phyloP scores from a whole-genome alignment of 495 filamentous ascomycete genomes.

The Endocarpon pusillum region DNA sequence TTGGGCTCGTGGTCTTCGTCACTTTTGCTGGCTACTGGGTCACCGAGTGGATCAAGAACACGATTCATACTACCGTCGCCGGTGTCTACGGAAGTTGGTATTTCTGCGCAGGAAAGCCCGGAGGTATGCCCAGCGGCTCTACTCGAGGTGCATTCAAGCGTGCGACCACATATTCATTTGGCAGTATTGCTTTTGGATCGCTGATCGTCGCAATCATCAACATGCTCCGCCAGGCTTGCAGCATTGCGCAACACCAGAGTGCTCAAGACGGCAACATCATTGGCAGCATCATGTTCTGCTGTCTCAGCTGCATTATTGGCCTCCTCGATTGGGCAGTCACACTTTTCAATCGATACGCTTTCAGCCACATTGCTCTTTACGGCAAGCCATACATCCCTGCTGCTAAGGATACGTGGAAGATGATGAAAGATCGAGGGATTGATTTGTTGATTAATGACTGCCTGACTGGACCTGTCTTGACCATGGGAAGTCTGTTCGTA shows the following conservation, averaged over 20 bases:
- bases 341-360: constrained; percentile 59
- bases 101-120: constrained; percentile 47
- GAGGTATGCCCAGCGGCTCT: constrained; percentile 49
- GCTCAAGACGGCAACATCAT: constrained; percentile 51
- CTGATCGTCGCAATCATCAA: constrained; percentile 79
- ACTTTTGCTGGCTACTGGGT: constrained; percentile 90
- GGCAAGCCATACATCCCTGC: constrained; percentile 71
- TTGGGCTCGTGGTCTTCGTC: constrained; percentile 68
- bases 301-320: constrained; percentile 57
- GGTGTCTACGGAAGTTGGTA: constrained; percentile 92
- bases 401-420: constrained; percentile 75
- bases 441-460: constrained; percentile 83
- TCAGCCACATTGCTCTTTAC: constrained; percentile 82
- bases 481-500: constrained; percentile 68
- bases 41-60: constrained; percentile 81
- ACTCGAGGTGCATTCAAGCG: constrained; percentile 60
- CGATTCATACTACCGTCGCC: constrained; percentile 70
- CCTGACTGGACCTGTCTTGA: constrained; percentile 78
- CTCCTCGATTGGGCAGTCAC: constrained; percentile 73
- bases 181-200: constrained; percentile 74
- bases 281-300: constrained; percentile 47
- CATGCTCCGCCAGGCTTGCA: constrained; percentile 58
- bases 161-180: constrained; percentile 76
- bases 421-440: constrained; percentile 84
- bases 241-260: constrained; percentile 48